phyloP scores from a whole-genome alignment of 768 basidiomycete species.

The Suillus tomentosus region DNA sequence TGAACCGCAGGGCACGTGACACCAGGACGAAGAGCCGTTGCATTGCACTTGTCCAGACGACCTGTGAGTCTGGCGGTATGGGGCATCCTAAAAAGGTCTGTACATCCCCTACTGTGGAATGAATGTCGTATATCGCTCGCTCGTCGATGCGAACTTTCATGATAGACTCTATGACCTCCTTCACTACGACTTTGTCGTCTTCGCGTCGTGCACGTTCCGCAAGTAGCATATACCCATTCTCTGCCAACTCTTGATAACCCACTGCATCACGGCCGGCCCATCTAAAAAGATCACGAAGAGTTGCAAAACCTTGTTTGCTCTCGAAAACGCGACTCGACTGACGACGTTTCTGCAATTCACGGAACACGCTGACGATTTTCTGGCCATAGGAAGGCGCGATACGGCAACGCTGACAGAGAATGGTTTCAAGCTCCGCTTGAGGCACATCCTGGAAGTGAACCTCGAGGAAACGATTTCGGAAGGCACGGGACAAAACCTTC shows the following conservation, averaged over 20 bases:
- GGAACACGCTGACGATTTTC: slow-evolving; percentile 89
- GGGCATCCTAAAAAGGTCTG: slow-evolving; percentile 59
- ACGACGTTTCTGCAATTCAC: slow-evolving; percentile 88
- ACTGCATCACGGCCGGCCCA: slow-evolving; percentile 93
- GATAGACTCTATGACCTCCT: slow-evolving; percentile 86
- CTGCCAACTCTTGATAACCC: slow-evolving; percentile 89
- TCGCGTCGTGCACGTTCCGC: slow-evolving; percentile 84
- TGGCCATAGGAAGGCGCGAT: slow-evolving; percentile 95
- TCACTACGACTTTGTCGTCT: slow-evolving; percentile 88
- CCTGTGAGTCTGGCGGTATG: slow-evolving; percentile 40
- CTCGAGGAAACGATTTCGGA: slow-evolving; percentile 96
- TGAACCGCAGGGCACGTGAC: slow-evolving; percentile 80
- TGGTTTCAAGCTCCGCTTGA: slow-evolving; percentile 88
- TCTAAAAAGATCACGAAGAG: slow-evolving; percentile 93
- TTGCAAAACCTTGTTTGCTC: slow-evolving; percentile 96
- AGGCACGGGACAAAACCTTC: slow-evolving; percentile 92
- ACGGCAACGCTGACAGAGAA: slow-evolving; percentile 87
- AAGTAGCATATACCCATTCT: slow-evolving; percentile 96
- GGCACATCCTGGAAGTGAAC: slow-evolving; percentile 98
- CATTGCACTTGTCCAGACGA: slow-evolving; percentile 95
- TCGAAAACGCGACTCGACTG: slow-evolving; percentile 94
- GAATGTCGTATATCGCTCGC: slow-evolving; percentile 61
- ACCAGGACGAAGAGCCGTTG: slow-evolving; percentile 84
- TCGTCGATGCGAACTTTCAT: slow-evolving; percentile 89
- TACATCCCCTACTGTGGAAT: slow-evolving; percentile 42